Base-by-base conservation (phyloP, 1,284 basidiomycete species). In the Rhodotorula glutinis region DNA sequence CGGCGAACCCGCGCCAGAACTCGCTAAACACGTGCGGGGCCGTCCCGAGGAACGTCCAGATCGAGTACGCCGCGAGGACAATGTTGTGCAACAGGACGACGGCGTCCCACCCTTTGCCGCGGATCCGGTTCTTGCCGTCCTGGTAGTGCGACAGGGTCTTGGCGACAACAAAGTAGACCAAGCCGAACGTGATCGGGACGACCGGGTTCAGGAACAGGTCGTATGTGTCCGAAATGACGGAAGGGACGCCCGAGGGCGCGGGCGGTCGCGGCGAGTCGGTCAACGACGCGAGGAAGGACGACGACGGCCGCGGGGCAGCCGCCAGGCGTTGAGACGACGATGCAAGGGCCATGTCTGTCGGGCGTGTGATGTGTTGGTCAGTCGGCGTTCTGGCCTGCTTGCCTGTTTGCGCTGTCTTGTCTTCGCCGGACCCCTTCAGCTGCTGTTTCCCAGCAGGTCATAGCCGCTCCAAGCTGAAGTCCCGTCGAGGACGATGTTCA, bases 61-160 rank as follows among this genome's bases (percentile, higher is more conserved):
- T 71, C 33, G 71, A 72, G 71, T 77, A 78, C 19, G 65, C 73
- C 7, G 76, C 76, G 23, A 78, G 73, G 38, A 77, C 60, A 41
- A 78, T 64, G 73, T 78, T 78, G 73, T 78, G 78, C 30, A 71
- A 61, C 29, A 78, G 69, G 16, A 78, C 74, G 43, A 71, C 67
- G 5, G 63, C 58, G 46, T 73, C 67, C 74, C 74, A 75, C 3
- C 66, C 56, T 13, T 62, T 60, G 19, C 71, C 74, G 41, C 67
- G 57, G 57, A 75, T 74, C 30, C 74, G 62, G 70, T 75, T 75
- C 64, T 69, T 71, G 52, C 74, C 74, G 63, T 74, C 68, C 62
- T 70, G 67, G 53, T 49, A 61, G 60, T 62, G 59, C 30, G 60
- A 63, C 29, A 70, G 60, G n/a, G 62, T 60, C 38, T 73, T 68